phyloP scores from a whole-genome alignment of 1,139 yeast species.

The Casaregolazyma lundiana region DNA sequence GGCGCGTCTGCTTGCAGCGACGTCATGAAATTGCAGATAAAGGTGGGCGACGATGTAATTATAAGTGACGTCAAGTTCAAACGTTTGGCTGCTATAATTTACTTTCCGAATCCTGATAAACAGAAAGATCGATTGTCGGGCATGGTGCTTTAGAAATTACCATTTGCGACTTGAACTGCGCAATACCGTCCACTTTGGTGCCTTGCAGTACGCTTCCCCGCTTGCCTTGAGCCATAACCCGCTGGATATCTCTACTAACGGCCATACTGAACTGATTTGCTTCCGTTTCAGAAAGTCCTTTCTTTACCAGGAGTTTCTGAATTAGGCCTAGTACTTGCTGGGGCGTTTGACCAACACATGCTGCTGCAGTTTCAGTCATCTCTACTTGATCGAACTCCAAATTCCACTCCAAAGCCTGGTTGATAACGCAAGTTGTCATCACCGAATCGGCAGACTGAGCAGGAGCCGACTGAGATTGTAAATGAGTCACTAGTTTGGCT shows the following conservation, averaged over 20 bases:
- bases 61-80: conserved; percentile 29
- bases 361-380: conserved; percentile 19
- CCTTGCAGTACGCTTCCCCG: conserved; percentile 24
- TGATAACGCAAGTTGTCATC: conserved; percentile 22
- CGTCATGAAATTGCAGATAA: conserved; percentile 94
- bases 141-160: conserved; percentile 32
- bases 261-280: conserved; percentile 17
- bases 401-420: conserved; percentile 72
- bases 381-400: conserved; percentile 35
- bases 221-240: conserved; percentile 6
- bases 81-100: conserved; percentile 17
- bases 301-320: conserved; percentile 11
- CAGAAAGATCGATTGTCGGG: conserved; percentile 30
- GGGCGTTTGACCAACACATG: conserved; percentile 17
- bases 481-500: conserved; percentile 55
- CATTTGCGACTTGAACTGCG: conserved; percentile 30
- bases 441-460: conserved; percentile 21
- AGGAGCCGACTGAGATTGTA: conserved; percentile 51
- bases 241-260: conserved; percentile 16
- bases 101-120: conserved; percentile 17
- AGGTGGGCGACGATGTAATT: conserved; percentile 61
- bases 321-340: conserved; percentile 14
- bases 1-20: conserved; percentile 99
- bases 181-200: conserved; percentile 22
- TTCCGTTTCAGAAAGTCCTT: conserved; percentile 15